These are phyloP conservation scores for Mortierella antarctica DNA, from an alignment of 192 early-diverging fungal genomes.

Conservation along the genomic window DNA sequence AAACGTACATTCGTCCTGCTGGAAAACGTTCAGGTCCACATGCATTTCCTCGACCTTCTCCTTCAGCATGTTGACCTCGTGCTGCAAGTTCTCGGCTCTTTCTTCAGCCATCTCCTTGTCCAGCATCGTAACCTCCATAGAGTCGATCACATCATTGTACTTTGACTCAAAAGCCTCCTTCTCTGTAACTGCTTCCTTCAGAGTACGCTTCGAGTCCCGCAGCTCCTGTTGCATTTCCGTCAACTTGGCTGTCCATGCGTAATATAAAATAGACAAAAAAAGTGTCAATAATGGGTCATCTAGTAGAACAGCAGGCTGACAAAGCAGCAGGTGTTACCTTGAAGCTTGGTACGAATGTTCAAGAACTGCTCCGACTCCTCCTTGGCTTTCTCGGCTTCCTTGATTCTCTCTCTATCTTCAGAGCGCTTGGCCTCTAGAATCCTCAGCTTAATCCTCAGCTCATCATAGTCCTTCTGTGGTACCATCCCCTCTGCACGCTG, in stretches of 20 bases:
- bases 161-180: slow-evolving; percentile 75
- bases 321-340: slow-evolving; percentile 42
- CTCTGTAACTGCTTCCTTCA: slow-evolving; percentile 66
- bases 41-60: slow-evolving; percentile 85
- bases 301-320: not conserved
- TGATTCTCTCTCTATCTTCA: slow-evolving; percentile 80
- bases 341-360: slow-evolving; percentile 72
- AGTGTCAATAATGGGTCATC: not conserved
- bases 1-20: slow-evolving; percentile 66
- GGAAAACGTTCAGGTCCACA: slow-evolving; percentile 74
- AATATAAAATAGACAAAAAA: slow-evolving; percentile 4
- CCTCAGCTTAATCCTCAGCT: slow-evolving; percentile 79
- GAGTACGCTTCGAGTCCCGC: slow-evolving; percentile 67
- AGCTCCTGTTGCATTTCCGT: slow-evolving; percentile 78
- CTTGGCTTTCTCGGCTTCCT: slow-evolving; percentile 77
- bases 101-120: slow-evolving; percentile 96
- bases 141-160: slow-evolving; percentile 78
- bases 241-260: slow-evolving; percentile 65
- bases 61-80: slow-evolving; percentile 75
- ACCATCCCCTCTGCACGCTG: slow-evolving; percentile 47
- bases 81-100: slow-evolving; percentile 77
- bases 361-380: slow-evolving; percentile 79
- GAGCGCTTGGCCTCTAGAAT: slow-evolving; percentile 84
- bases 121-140: slow-evolving; percentile 86
- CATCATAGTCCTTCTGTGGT: slow-evolving; percentile 80